A percentile compares a stretch with the other conserved stretches of the same genome.
phyloP scores from a whole-genome alignment of 169 alveolate genomes.

The Babesia bovis region DNA sequence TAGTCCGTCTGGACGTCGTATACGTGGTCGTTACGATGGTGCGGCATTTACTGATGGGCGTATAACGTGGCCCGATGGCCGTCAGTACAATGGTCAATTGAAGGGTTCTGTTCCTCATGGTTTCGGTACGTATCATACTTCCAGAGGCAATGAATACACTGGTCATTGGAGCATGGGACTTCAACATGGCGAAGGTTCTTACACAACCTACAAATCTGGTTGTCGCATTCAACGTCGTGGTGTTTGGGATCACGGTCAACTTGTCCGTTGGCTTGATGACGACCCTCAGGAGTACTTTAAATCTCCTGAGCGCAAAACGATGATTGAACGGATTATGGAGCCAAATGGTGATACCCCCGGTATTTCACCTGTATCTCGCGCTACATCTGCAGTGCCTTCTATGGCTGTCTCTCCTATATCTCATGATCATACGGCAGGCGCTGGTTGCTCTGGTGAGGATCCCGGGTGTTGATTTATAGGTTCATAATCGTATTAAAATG shows the following conservation, averaged over 20 bases:
- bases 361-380: constrained; percentile 6
- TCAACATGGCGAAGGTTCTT: constrained; percentile 77
- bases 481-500: no score
- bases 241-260: constrained; percentile 41
- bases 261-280: constrained; percentile 39
- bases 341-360: constrained; percentile 1
- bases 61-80: constrained; percentile 79
- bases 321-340: constrained; percentile 33
- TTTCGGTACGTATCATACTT: constrained; percentile 33
- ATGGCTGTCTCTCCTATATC: constrained; percentile 4
- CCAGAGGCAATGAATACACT: constrained; percentile 74
- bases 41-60: constrained; percentile 72
- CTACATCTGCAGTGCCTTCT: constrained; percentile 8
- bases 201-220: constrained; percentile 37
- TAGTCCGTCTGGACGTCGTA: constrained; percentile 75
- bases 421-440: background rate
- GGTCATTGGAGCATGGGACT: constrained; percentile 76
- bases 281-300: background rate
- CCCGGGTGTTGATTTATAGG: background rate
- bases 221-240: constrained; percentile 46
- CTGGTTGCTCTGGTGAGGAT: constrained; percentile 10
- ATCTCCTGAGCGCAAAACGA: background rate
- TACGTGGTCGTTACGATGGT: constrained; percentile 69
- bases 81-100: constrained; percentile 74
- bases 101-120: constrained; percentile 44